These are phyloP conservation scores for Daldinia grandis DNA, from an alignment of 495 filamentous ascomycete genomes.

Conservation along the genomic window DNA sequence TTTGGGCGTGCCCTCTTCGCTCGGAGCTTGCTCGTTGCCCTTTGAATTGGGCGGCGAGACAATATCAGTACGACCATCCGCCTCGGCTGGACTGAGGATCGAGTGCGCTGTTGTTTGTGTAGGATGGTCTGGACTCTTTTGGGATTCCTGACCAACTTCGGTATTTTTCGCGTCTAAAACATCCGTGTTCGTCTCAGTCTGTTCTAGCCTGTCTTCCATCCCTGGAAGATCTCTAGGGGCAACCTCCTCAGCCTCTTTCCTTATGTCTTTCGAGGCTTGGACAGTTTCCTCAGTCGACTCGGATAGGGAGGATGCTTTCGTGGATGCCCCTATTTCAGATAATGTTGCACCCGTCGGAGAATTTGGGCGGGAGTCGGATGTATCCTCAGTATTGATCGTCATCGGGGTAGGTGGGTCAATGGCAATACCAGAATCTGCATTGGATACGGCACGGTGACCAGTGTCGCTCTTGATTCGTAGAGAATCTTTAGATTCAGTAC, in stretches of 20 bases:
- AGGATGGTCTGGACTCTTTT: constrained; percentile 25
- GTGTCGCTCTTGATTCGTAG: constrained; percentile 28
- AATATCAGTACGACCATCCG: constrained; percentile 19
- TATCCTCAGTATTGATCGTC: constrained; percentile 48
- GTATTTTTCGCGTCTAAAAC: constrained; percentile 22
- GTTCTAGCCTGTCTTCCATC: constrained; percentile 4
- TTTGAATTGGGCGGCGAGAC: constrained; percentile 3
- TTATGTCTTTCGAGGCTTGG: constrained; percentile 41
- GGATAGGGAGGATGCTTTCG: constrained; percentile 63
- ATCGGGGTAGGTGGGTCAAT: constrained; percentile 47
- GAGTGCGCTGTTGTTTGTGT: constrained; percentile 13
- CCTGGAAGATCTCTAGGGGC: constrained; percentile 11
- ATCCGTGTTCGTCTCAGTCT: constrained; percentile 20
- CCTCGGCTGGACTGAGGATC: constrained; percentile 26
- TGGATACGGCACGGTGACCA: constrained; percentile 41
- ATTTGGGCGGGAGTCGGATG: constrained; percentile 59
- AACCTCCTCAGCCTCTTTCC: constrained; percentile 29
- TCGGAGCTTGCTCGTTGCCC: constrained; percentile 7
- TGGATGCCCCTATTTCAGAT: constrained; percentile 61
- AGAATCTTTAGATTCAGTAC: constrained; percentile 29
- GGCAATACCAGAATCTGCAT: constrained; percentile 52
- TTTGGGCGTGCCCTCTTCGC: constrained; percentile 26
- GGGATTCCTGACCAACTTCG: constrained; percentile 34
- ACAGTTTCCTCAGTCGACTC: constrained; percentile 63
- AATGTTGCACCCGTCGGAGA: constrained; percentile 55